Evolutionary conservation across 148 eudicot genomes (phyloP), one percentile per base, ranked within the genome.

Genomic region (Arctostaphylos glauca): DNA sequence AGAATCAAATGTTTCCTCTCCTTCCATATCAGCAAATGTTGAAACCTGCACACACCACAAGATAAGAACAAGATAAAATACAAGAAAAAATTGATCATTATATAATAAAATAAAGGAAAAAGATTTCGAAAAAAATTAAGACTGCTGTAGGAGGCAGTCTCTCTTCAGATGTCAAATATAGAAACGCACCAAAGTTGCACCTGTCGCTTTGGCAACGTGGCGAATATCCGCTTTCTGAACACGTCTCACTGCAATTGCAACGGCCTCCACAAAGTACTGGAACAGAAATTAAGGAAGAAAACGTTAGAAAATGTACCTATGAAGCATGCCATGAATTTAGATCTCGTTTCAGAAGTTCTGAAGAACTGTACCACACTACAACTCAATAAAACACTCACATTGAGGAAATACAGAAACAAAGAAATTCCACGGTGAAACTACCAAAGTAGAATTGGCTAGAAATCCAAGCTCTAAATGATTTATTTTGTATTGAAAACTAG

Each of bases 1-100:
- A 12, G 98, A 81, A 87, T 96, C 99, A 88, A 93, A 96, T 77
- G 99, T 96, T 90, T 96, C 99, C 58, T 96, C 98, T 60, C 99
- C 99, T 90, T 94, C 98, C 99, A 93, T 94, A 81, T 96, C 99
- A 83, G 98, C 99, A 88, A 96, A 96, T 73, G 99, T 96, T 59
- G 98, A 92, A 47, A 96, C 96, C 98, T 94, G 92, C 67, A 86
- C 9, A 62, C 83, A 76, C 43, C 44, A 79, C 19, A n/a, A 53
- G 59, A 41, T 48, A 50, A 58, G 41, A 23, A 14, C 62, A 54
- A 68, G 31, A n/a, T 48, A 47, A 46, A 8, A 18, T 12, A n/a
- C n/a, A 70, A 31, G 38, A 31, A 31, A 31, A 41, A 70, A 15
- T 70, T 41, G 41, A 13, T 70, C 47, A 31, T 23, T 9, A 43